Evolutionary conservation across 331 rosid species (phyloP).

Genomic region (Acacia pycnantha): DNA sequence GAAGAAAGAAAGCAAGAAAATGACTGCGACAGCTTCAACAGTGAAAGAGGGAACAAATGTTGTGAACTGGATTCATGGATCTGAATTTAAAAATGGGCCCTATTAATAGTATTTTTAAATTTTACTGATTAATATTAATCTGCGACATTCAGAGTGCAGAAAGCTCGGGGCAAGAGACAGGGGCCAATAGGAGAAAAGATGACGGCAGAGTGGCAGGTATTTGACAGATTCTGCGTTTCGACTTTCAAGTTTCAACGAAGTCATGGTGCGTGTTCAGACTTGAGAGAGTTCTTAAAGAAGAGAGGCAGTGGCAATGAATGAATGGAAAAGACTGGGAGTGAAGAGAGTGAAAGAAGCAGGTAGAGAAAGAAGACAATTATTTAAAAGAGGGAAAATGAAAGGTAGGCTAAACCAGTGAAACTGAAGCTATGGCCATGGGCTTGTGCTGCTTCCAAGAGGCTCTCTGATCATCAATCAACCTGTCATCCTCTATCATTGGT

Average conservation of each 20-base stretch:
- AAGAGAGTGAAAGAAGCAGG: conserved; percentile 16
- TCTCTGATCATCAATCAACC: not conserved
- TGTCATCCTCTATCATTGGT: conserved; percentile 21
- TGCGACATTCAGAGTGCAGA: conserved; percentile 17
- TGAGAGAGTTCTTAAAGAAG: not conserved
- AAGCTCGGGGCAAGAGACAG: conserved; percentile 23
- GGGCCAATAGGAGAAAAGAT: conserved; percentile 28
- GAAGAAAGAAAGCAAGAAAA: not conserved
- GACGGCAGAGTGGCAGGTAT: conserved; percentile 27
- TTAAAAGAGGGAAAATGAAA: conserved; percentile 18
- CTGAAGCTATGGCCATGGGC: not conserved
- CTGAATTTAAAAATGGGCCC: conserved; percentile 1
- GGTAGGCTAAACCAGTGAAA: not conserved
- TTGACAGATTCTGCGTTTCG: conserved; percentile 27
- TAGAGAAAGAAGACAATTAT: conserved; percentile 18
- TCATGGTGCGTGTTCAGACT: conserved; percentile 1
- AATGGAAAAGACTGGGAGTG: not conserved
- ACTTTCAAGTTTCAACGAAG: conserved; percentile 29
- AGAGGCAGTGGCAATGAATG: not conserved
- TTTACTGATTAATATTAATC: not conserved
- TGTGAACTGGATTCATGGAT: not conserved
- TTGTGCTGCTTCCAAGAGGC: not conserved
- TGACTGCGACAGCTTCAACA: not conserved
- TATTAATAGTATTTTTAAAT: not conserved
- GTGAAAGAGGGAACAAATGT: conserved; percentile 15